Base-by-base conservation (phyloP, 2,329 filamentous ascomycete species). In the Microdochium bolleyi region DNA sequence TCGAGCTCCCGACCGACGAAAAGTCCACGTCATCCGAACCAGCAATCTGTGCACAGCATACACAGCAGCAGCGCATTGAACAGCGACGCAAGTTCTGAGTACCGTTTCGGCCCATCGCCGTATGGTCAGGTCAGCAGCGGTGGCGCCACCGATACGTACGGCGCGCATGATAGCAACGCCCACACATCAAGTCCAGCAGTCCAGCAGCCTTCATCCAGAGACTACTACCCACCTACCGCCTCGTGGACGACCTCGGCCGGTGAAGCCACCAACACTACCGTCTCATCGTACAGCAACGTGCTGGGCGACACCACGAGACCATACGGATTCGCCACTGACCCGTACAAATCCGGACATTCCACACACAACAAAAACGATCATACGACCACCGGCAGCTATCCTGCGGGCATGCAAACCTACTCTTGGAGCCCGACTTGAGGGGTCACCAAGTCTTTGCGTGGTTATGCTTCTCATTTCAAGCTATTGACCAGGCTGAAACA, bases 41-140 rank as follows among this genome's bases (percentile, higher is more conserved):
- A 82, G 56, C 76, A 77, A 50, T 80, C 79, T 1, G 70, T 81
- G 32, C 76, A 79, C 54, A 76, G 74, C 59, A 70, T 81, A 32
- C 76, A 79, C 54, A 76, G 74, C 59, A 65, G 67, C 13, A 69
- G 72, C 38, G 78, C 79, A 22, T 67, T 79, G 34, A 74, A 72
- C 61, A 73, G 73, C 50, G 78, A 80, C 41, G 62, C 72, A 3
- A 68, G 77, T 0, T 70, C 73, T 22, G 80, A 83, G 60, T 83
- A 83, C 61, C 74, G 80, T 51, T 83, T 83, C 57, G 75, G 77
- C 2, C 72, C 78, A 2, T 72, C 69, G 1, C 56, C 68, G 2
- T 73, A 73, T 54, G 63, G 65, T 16, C 60, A 67, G 21, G 67
- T 71, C 3, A 63, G 62, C 49, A 38, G 52, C 30, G 52, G 55